Base-by-base conservation (phyloP, 2,329 filamentous ascomycete genomes). In the Sphaerulina musiva region DNA sequence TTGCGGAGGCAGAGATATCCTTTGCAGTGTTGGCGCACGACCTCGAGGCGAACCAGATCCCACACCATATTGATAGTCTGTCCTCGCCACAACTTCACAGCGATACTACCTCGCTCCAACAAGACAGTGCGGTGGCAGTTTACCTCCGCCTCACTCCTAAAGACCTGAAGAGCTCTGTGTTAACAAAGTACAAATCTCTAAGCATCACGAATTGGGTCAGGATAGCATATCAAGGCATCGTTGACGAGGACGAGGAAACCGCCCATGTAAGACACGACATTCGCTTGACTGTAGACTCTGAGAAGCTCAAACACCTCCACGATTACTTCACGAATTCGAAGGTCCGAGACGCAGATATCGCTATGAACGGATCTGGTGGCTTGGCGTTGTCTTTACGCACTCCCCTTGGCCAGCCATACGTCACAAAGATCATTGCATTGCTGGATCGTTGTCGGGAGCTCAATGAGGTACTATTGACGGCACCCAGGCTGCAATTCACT, bases 361-460 rank as follows among this genome's bases (percentile, higher is more conserved):
- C 76, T 2, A 88, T 86, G 68, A 78, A 80, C 59, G 70, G 71
- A 20, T 77, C 76, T 6, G 85, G 85, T 43, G 78, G 81, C 52
- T 86, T 89, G 67, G 77, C 78, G 12, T 73, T 89, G 50, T 75
- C 78, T 6, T 72, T 89, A 38, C 76, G 78, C 8, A 78, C 81
- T 0, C 72, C 74, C 1, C 78, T 85, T 44, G 84, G 84, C 17
- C 72, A 75, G 43, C 75, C 82, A 0, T 76, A 85, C 11, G 69
- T 89, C 3, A 75, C 78, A 3, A 72, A 76, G n/a, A 74, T 90
- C 17, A 74, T 76, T 57, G 74, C 78, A 48, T 78, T 83, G 29
- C 74, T 90, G 44, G 78, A 81, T 60, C 80, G 83, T 10, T 80
- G 93, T 54, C 82, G 87, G 63, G 80, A 85, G 17, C 76, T 93